Evolutionary conservation across 1,139 yeast genomes (phyloP), one percentile per base, ranked within the genome.

Genomic region (Hemisphaericaspora subhashii): DNA sequence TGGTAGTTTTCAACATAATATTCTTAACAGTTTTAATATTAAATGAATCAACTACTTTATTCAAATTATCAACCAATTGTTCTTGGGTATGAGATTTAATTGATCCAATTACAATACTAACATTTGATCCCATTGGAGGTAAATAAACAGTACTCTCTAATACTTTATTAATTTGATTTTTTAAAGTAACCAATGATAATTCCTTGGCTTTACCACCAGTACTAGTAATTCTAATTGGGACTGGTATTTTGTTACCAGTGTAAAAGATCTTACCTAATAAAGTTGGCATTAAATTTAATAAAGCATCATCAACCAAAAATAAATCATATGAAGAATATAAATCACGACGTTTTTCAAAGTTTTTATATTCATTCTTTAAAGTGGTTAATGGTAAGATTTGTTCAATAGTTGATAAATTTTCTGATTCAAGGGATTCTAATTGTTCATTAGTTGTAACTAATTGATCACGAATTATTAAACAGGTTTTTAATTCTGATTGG

Each of bases 291-390:
- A 86, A 71, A 37, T 89, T 81, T 41, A 88, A 72, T 35, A 90
- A 72, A 29, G 85, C 82, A 51, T 89, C 96, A 63, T 92, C 98
- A 36, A 87, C 82, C 37, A 92, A 60, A 59, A 92, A 87, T 45
- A 89, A 52, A 54, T 90, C 95, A 54, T 72, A 83, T 38, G 74
- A 77, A 9, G 67, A 55, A 39, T 71, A 61, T 44, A 85, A 72
- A 47, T 80, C 80, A 65, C 90, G 81, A 60, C 84, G 80, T 51
- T 83, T 77, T 59, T 85, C 92, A 50, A 64, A 84, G 29, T 81
- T 74, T 58, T 83, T 82, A 64, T 76, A 84, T 41, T 78, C 82
- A 14, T 82, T 79, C 57, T 83, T 83, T 43, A 85, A 62, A 38
- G 81, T 79, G 33, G 71, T 65, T 42, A 79, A 77, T 14, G 85